A percentile compares a stretch with the other conserved stretches of the same genome.
Conservation (phyloP, 345 rosid species). For the Excoecaria agallocha region DNA sequence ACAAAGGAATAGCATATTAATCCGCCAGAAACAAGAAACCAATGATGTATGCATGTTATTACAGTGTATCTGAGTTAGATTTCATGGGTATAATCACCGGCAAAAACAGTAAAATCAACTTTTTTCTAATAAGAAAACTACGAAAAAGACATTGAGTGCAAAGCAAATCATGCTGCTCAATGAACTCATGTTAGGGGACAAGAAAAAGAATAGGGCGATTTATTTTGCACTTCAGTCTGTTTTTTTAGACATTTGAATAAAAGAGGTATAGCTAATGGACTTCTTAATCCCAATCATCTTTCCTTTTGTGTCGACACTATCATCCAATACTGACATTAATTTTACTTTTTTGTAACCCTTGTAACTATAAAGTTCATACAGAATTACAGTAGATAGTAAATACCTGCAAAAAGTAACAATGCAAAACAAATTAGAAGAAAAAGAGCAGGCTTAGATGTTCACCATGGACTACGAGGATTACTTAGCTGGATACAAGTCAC, state of each 20-base stretch:
- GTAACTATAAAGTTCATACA: background rate
- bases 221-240: background rate
- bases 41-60: background rate
- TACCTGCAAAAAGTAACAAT: background rate
- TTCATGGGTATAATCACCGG: background rate
- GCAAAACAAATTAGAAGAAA: background rate
- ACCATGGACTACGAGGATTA: constrained; percentile 84
- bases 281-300: background rate
- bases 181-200: background rate
- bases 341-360: background rate
- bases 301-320: background rate
- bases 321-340: background rate
- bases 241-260: background rate
- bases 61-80: background rate
- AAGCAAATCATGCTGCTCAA: background rate
- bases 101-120: background rate
- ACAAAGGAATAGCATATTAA: background rate
- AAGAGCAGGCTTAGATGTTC: constrained; percentile 8
- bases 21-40: background rate
- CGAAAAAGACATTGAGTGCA: background rate
- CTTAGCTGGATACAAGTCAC: constrained; percentile 45
- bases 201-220: background rate
- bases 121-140: background rate
- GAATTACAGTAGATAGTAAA: background rate
- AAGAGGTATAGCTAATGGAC: background rate